Evolutionary conservation across 1,284 basidiomycete species (phyloP), one percentile per base, ranked within the genome.

Genomic region (Trametes sp.): DNA sequence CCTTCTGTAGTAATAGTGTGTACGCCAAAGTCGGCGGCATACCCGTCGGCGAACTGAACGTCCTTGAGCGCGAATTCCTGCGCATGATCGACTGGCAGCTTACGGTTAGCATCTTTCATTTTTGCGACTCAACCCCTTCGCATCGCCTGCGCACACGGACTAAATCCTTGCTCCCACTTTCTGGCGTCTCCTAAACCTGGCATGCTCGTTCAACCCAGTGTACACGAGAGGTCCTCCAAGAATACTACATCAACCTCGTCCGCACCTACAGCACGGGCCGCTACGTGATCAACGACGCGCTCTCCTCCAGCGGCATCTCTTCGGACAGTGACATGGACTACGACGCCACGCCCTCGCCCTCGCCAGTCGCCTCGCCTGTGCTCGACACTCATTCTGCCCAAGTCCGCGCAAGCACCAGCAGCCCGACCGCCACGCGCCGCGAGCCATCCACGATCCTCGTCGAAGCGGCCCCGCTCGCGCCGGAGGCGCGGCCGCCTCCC

Each of bases 21-120:
- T 98, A 98, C 78, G 94, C 96, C 69, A 93, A 92, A 79, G 95
- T 98, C 38, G 96, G 96, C 68, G 96, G 96, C 54, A 95, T 98
- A 74, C 89, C 93, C 68, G 82, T 95, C 57, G 82, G 84, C 61
- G 96, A 98, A 79, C 87, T 98, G 76, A 96, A 97, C 78, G 82
- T 93, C 68, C 87, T 98, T 64, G 96, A 98, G 80, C 84, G 93
- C 73, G 96, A 98, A 75, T 95, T 98, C 75, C 84, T 98, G 44
- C 83, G 84, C 63, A 89, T 90, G 73, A 94, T 96, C 57, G 93
- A 96, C 73, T 98, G 96, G 96, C 85, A 89, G 68, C 82, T 98
- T 69, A 93, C 89, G 82, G 95, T 97, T 76, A 86, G 94, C 80
- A 76, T 62, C 65, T 70, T 74, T 73, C 69, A 64, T 61, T 68